Base-by-base conservation (phyloP, 331 rosid genomes). In the Acacia concinna region DNA sequence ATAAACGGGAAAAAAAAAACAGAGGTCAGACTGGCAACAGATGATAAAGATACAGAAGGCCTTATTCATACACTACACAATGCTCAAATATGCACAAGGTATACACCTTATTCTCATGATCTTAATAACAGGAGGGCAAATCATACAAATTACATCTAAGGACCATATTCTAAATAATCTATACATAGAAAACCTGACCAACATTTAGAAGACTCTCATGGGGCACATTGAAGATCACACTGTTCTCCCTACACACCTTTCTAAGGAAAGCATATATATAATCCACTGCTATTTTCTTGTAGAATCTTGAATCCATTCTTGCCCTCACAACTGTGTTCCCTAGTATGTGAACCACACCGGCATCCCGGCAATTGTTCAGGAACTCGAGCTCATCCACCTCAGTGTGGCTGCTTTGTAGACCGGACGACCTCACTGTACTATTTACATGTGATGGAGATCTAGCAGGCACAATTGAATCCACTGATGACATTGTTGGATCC, bases 271-370 rank as follows among this genome's bases (percentile, higher is more conserved):
- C 98, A 85, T 93, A 96, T 47, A 91, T 47, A 69, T 90, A 96
- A 87, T 96, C 94, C 23, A 96, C 90, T 51, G 96, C 98, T 82
- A 96, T 88, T 87, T 93, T 96, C 91, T 90, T 96, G 91, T 82
- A 84, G 82, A 96, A 88, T 76, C 81, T 88, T 40, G 99, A 90
- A 17, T 91, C 97, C 80, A 98, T 90, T 11, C 96, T 85, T 51
- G 99, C 97, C 79, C 88, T 90, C 54, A 96, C 89, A 65, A 91
- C 86, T 1, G 99, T 96, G 85, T 96, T 96, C 79, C 99, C 99
- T 63, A 96, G 84, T 64, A 96, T 96, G 79, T 96, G 99, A 80
- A 96, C 99, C 86, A 96, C 99, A 35, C 99, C 99, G 0, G 97
- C 88, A 83, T 90, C 98, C 83, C 96, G 85, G 77, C 94, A 90